phyloP scores from a whole-genome alignment of 2,329 filamentous ascomycete species.

The Amauroascus niger region DNA sequence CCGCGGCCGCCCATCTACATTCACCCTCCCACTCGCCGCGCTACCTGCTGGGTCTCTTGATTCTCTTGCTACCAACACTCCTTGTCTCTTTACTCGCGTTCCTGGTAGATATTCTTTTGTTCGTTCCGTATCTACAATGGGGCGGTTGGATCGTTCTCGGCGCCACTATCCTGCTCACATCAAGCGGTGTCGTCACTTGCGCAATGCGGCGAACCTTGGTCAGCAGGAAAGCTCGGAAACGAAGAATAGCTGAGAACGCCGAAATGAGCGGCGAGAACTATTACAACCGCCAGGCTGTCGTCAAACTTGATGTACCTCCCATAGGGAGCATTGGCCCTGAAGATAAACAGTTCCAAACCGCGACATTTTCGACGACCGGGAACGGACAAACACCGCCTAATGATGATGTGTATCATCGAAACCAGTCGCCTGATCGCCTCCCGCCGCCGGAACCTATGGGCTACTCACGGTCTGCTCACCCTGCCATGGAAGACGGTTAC shows the following conservation, averaged over 20 bases:
- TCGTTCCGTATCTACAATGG: conserved; percentile 88
- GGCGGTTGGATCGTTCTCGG: conserved; percentile 88
- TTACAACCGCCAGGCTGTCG: conserved; percentile 55
- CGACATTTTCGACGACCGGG: neutral
- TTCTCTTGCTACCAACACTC: conserved; percentile 76
- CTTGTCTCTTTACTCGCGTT: conserved; percentile 78
- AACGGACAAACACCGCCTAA: neutral
- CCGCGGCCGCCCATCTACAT: conserved; percentile 74
- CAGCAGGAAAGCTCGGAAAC: conserved; percentile 84
- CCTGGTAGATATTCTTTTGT: conserved; percentile 84
- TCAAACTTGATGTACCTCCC: conserved; percentile 45
- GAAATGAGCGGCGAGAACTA: conserved; percentile 96
- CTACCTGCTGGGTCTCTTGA: conserved; percentile 75
- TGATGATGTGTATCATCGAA: neutral
- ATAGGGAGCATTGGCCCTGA: conserved; percentile 36
- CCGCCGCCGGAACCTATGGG: conserved; percentile 23
- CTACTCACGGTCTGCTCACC: conserved; percentile 13
- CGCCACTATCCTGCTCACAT: conserved; percentile 73
- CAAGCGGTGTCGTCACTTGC: conserved; percentile 77
- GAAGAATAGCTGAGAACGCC: conserved; percentile 81
- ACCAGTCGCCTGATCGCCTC: conserved; percentile 16
- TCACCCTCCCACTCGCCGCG: conserved; percentile 78
- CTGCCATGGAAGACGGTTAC: conserved; percentile 29
- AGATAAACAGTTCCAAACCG: neutral
- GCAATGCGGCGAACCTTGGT: conserved; percentile 90